Percentiles rank a stretch among this genome's conserved stretches.
Conservation (phyloP, 192 early-diverging fungal species). For the Entophlyctis luteolus region DNA sequence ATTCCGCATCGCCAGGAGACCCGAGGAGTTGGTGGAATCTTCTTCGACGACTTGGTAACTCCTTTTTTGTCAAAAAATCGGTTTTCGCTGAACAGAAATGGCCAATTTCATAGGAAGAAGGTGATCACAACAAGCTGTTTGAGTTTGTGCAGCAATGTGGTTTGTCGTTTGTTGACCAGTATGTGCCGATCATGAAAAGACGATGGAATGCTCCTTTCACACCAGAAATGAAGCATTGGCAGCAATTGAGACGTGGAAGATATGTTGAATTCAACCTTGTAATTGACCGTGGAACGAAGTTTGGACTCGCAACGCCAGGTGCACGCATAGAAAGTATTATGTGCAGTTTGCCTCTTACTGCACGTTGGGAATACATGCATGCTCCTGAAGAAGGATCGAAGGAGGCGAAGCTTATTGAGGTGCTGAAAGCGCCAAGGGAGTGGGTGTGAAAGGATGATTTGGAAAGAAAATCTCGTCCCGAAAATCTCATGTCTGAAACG, state of each 20-base stretch:
- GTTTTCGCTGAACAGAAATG: conserved; percentile 39
- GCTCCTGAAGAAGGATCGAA: conserved; percentile 60
- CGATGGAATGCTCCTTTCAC: conserved; percentile 79
- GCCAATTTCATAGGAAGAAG: conserved; percentile 22
- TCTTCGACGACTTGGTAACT: conserved; percentile 87
- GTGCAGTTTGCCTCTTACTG: conserved; percentile 88
- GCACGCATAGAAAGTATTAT: conserved; percentile 93
- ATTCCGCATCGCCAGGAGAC: conserved; percentile 81
- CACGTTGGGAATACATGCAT: conserved; percentile 93
- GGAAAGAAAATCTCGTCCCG: no score
- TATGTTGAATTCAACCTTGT: conserved; percentile 98
- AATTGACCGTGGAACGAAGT: conserved; percentile 96
- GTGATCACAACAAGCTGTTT: conserved; percentile 67
- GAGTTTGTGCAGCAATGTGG: conserved; percentile 79
- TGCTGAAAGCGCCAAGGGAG: conserved; percentile 71
- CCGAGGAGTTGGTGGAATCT: conserved; percentile 95
- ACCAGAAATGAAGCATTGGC: conserved; percentile 80
- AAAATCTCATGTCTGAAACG: background rate
- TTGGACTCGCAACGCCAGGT: conserved; percentile 92
- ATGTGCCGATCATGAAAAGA: conserved; percentile 80
- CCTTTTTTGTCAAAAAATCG: background rate
- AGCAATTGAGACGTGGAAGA: conserved; percentile 88
- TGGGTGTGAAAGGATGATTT: conserved; percentile 78
- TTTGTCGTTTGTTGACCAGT: conserved; percentile 74
- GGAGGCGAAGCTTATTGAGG: conserved; percentile 73